These are phyloP conservation scores for Plasmodium adleri DNA, from an alignment of 169 alveolate genomes.

Conservation along the genomic window DNA sequence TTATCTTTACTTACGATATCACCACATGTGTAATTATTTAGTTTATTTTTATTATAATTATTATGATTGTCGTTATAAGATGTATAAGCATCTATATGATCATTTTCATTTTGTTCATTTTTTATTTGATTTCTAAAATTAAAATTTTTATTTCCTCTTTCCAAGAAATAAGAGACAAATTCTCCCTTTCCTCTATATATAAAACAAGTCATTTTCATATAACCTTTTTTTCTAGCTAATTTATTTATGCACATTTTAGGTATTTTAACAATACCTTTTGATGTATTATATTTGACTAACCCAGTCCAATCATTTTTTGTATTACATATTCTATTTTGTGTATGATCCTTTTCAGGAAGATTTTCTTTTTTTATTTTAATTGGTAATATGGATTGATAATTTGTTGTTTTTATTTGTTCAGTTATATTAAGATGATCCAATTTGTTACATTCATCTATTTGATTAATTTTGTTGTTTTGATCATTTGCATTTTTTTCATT, in stretches of 20 bases:
- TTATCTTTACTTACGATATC: constrained; percentile 6
- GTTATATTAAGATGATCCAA: not conserved
- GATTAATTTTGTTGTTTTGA: not conserved
- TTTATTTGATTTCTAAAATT: constrained; percentile 21
- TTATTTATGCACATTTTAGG: constrained; percentile 68
- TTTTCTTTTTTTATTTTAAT: constrained; percentile 1
- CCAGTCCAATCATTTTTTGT: constrained; percentile 54
- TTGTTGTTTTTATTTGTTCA: not conserved
- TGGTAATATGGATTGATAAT: not conserved
- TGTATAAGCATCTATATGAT: not conserved
- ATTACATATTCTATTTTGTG: not conserved
- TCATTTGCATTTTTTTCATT: not conserved
- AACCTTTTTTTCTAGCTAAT: constrained; percentile 70
- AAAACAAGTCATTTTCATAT: constrained; percentile 45
- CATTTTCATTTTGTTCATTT: constrained; percentile 13
- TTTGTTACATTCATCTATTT: not conserved
- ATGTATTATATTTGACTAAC: constrained; percentile 43
- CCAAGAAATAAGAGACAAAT: constrained; percentile 59
- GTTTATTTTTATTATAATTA: not conserved
- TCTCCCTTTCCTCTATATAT: constrained; percentile 74
- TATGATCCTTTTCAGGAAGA: not conserved
- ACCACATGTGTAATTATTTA: constrained; percentile 1
- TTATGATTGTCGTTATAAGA: constrained; percentile 8
- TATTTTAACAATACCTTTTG: constrained; percentile 53
- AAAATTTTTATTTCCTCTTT: constrained; percentile 30